Conservation (phyloP, 2,329 filamentous ascomycete species). For the Helicocarpus griseus region DNA sequence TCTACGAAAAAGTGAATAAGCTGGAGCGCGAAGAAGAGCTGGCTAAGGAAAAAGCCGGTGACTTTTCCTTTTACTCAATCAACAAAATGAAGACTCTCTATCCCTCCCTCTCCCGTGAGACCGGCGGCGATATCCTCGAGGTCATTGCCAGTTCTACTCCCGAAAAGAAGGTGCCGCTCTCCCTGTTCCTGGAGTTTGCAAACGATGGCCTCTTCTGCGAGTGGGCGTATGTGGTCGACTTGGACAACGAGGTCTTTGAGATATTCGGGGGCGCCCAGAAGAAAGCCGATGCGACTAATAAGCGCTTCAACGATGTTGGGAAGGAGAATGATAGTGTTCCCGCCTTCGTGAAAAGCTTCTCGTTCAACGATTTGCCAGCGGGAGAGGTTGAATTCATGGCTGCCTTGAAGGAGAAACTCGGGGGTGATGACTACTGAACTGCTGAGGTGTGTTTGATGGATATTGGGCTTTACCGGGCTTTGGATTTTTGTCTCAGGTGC, state of each 20-base stretch:
- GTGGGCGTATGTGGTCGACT: slow-evolving; percentile 20
- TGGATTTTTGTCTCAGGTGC: no score
- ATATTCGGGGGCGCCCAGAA: slow-evolving; percentile 5
- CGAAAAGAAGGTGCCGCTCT: slow-evolving; percentile 11
- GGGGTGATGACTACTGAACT: no score
- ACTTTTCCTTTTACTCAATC: background rate
- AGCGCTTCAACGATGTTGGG: slow-evolving; percentile 9
- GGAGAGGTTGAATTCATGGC: background rate
- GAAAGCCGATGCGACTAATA: slow-evolving; percentile 5
- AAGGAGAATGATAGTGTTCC: slow-evolving; percentile 7
- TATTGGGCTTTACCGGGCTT: no score
- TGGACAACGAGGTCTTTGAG: slow-evolving; percentile 16
- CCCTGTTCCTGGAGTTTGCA: slow-evolving; percentile 14
- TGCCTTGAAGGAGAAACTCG: background rate
- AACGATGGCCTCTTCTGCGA: slow-evolving; percentile 16
- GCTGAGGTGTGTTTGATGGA: no score
- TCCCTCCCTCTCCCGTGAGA: slow-evolving; percentile 12
- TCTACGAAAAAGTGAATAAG: slow-evolving; percentile 1
- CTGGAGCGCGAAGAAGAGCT: slow-evolving; percentile 2
- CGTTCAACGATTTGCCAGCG: background rate
- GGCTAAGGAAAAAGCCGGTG: background rate
- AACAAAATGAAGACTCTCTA: slow-evolving; percentile 3
- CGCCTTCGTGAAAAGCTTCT: slow-evolving; percentile 8
- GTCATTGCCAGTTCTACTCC: slow-evolving; percentile 11
- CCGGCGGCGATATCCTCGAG: slow-evolving; percentile 12